phyloP scores from a whole-genome alignment of 2,329 filamentous ascomycete genomes.

The Colletotrichum plurivorum region DNA sequence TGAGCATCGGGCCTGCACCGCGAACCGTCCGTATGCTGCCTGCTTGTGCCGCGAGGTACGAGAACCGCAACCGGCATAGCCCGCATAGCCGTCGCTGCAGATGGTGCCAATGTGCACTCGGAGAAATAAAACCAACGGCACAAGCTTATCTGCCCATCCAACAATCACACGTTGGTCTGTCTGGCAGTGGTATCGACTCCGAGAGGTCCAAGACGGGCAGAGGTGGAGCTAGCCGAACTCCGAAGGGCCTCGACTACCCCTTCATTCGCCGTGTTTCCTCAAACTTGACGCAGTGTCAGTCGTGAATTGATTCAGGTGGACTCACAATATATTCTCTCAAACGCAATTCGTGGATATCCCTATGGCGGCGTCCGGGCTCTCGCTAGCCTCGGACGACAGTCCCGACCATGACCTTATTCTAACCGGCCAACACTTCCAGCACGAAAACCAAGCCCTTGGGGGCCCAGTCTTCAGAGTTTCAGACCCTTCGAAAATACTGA shows the following conservation, averaged over 20 bases:
- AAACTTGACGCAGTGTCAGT: conserved; percentile 18
- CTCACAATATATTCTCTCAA: background rate
- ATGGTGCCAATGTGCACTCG: conserved; percentile 30
- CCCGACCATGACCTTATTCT: conserved; percentile 14
- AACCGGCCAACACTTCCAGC: conserved; percentile 1
- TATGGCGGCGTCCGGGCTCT: conserved; percentile 8
- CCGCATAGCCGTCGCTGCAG: conserved; percentile 34
- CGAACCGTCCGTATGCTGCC: conserved; percentile 13
- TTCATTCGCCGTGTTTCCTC: conserved; percentile 18
- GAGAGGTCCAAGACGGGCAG: conserved; percentile 24
- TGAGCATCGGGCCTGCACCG: conserved; percentile 10
- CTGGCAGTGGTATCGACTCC: conserved; percentile 31
- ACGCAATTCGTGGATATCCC: conserved; percentile 34
- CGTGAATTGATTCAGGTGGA: conserved; percentile 11
- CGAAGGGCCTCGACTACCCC: conserved; percentile 11
- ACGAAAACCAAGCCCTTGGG: conserved; percentile 11
- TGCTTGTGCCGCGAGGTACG: conserved; percentile 6
- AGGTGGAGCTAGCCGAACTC: conserved; percentile 24
- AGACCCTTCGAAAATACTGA: background rate
- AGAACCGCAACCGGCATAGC: conserved; percentile 21
- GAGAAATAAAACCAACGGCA: conserved; percentile 23
- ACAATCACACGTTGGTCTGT: conserved; percentile 30
- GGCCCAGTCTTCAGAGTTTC: conserved; percentile 15
- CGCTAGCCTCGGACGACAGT: conserved; percentile 14
- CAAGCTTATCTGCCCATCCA: conserved; percentile 30